Conservation (phyloP, 257 asterid genomes). For the Solanum bulbocastanum region DNA sequence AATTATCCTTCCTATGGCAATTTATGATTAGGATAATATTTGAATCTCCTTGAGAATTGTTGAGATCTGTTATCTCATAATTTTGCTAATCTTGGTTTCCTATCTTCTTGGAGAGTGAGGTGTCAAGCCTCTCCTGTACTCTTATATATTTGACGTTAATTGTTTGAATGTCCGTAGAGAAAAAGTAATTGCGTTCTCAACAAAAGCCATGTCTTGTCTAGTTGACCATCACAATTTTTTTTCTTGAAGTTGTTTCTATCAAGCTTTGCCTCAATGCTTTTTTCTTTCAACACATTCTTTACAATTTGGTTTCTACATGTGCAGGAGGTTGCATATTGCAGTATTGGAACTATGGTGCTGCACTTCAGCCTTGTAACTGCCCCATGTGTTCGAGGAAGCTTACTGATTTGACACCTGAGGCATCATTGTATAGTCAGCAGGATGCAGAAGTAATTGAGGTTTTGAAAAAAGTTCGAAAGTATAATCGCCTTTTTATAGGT, state of each 20-base stretch:
- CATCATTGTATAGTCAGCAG: conserved; percentile 31
- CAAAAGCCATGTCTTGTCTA: neutral
- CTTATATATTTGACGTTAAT: neutral
- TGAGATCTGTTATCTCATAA: neutral
- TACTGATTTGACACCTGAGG: conserved; percentile 51
- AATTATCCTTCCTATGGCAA: neutral
- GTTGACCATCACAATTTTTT: neutral
- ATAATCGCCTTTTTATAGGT: conserved; percentile 63
- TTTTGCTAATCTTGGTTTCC: neutral
- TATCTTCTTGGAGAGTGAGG: neutral
- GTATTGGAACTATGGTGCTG: conserved; percentile 64
- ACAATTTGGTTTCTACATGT: neutral
- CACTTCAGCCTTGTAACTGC: conserved; percentile 67
- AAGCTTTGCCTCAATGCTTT: neutral
- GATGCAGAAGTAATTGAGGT: conserved; percentile 38
- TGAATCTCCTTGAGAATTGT: neutral
- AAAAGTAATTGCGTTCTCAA: neutral
- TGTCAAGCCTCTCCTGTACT: neutral
- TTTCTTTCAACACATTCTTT: neutral
- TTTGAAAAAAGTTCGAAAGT: conserved; percentile 35
- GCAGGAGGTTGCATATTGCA: conserved; percentile 74
- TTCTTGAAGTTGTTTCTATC: neutral
- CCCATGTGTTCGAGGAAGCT: conserved; percentile 73
- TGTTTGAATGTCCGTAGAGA: neutral
- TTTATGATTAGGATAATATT: neutral